Conservation (phyloP, 208 protist genomes). For the Trypanosoma mega region DNA sequence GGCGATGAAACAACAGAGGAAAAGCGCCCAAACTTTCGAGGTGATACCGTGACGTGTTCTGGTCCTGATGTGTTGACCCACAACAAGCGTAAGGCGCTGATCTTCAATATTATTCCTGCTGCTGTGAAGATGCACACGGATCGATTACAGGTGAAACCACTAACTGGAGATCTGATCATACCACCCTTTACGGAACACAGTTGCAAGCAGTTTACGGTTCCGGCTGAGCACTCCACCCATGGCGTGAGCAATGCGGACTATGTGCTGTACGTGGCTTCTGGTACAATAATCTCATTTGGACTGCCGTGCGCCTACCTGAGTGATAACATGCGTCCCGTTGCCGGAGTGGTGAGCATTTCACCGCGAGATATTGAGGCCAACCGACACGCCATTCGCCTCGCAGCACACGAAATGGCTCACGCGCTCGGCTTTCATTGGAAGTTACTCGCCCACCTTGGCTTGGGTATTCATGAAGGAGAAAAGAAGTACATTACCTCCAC, state of each 20-base stretch:
- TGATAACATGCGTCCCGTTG: constrained; percentile 23
- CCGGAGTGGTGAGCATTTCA: constrained; percentile 53
- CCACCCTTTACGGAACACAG: background rate
- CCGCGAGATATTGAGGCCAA: constrained; percentile 29
- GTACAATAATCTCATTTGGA: background rate
- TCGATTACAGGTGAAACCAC: constrained; percentile 18
- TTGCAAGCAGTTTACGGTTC: constrained; percentile 17
- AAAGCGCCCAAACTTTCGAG: constrained; percentile 10
- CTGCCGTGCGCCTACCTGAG: constrained; percentile 25
- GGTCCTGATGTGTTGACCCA: constrained; percentile 11
- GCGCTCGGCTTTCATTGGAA: constrained; percentile 45
- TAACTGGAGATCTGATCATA: constrained; percentile 1
- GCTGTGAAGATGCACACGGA: constrained; percentile 22
- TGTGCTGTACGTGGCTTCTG: constrained; percentile 15
- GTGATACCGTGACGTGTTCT: constrained; percentile 7
- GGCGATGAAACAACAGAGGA: background rate
- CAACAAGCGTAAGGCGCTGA: constrained; percentile 5
- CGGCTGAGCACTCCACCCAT: background rate
- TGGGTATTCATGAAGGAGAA: background rate
- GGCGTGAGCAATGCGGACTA: constrained; percentile 12
- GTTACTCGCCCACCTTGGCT: background rate
- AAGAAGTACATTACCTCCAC: background rate
- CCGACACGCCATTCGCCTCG: constrained; percentile 15
- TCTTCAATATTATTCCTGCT: constrained; percentile 16
- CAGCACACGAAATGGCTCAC: constrained; percentile 80